phyloP scores from a whole-genome alignment of 1,139 yeast genomes.

The Spencermartinsiella ligniputridi region DNA sequence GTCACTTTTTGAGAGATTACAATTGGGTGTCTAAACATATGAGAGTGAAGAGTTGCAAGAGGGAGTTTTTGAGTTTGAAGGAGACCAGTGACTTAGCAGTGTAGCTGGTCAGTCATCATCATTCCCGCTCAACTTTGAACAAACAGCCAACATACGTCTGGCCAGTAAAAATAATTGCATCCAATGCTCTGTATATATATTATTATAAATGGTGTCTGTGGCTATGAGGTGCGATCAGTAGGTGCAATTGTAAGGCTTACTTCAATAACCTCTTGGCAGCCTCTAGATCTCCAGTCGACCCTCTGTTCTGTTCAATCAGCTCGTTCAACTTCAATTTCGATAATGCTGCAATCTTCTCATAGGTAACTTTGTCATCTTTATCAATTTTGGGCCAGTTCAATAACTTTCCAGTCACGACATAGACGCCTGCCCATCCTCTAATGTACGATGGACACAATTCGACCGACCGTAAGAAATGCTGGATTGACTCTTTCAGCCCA shows the following conservation, averaged over 20 bases:
- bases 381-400: conserved; percentile 21
- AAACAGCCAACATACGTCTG: too few species aligned
- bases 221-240: neutral
- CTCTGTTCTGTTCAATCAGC: conserved; percentile 32
- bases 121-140: too few species aligned
- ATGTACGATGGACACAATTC: conserved; percentile 69
- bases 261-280: conserved; percentile 31
- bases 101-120: too few species aligned
- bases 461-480: conserved; percentile 61
- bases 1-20: conserved; percentile 69
- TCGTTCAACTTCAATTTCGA: conserved; percentile 36
- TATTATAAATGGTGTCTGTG: neutral
- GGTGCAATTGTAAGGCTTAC: neutral
- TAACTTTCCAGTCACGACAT: conserved; percentile 37
- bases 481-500: conserved; percentile 39
- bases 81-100: neutral
- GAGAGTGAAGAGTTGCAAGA: neutral
- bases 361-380: conserved; percentile 21
- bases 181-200: too few species aligned
- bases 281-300: conserved; percentile 32
- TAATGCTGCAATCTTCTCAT: conserved; percentile 30
- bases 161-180: too few species aligned
- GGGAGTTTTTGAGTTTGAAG: neutral
- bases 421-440: conserved; percentile 76
- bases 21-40: conserved; percentile 72